Percentiles rank a stretch among this genome's conserved stretches.
Evolutionary conservation across 2,329 filamentous ascomycete genomes (phyloP).

Genomic region (Xylariomycetidae sp.): DNA sequence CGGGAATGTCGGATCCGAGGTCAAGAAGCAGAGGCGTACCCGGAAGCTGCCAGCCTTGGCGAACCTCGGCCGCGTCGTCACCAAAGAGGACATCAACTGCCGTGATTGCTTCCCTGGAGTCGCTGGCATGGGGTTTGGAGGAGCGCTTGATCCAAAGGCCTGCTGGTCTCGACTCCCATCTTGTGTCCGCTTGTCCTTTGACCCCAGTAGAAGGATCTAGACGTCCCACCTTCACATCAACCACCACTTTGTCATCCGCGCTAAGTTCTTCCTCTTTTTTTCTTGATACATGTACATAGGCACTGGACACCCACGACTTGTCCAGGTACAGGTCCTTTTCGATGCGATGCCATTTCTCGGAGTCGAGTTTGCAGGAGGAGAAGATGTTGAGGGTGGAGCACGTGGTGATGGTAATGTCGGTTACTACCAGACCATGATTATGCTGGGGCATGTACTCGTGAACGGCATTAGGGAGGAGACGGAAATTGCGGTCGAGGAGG

Average conservation of each 20-base stretch:
- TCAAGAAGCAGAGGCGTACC: slow-evolving; percentile 69
- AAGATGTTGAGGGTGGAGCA: slow-evolving; percentile 73
- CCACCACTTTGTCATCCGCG: slow-evolving; percentile 67
- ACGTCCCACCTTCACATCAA: slow-evolving; percentile 71
- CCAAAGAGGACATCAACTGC: slow-evolving; percentile 84
- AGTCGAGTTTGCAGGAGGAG: slow-evolving; percentile 68
- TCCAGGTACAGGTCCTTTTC: slow-evolving; percentile 86
- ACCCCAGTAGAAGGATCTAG: slow-evolving; percentile 59
- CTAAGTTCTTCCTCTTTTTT: slow-evolving; percentile 81
- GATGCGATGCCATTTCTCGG: slow-evolving; percentile 69
- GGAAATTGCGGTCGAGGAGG: slow-evolving; percentile 82
- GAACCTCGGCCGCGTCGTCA: slow-evolving; percentile 83
- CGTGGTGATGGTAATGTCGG: slow-evolving; percentile 71
- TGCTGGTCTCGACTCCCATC: slow-evolving; percentile 71
- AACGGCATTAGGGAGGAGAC: slow-evolving; percentile 76
- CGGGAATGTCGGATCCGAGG: slow-evolving; percentile 52
- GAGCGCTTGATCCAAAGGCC: slow-evolving; percentile 81
- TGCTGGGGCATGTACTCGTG: slow-evolving; percentile 84
- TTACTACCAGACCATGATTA: slow-evolving; percentile 77
- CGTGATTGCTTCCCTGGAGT: slow-evolving; percentile 69
- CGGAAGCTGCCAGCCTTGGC: slow-evolving; percentile 75
- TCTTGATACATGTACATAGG: slow-evolving; percentile 75
- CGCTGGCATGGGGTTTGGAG: slow-evolving; percentile 64
- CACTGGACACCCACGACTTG: slow-evolving; percentile 65
- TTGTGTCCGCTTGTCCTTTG: slow-evolving; percentile 48